Percentiles rank a stretch among this genome's conserved stretches.
Conservation (phyloP, 805 yeast genomes). For the Nakazawaea siamensis region DNA sequence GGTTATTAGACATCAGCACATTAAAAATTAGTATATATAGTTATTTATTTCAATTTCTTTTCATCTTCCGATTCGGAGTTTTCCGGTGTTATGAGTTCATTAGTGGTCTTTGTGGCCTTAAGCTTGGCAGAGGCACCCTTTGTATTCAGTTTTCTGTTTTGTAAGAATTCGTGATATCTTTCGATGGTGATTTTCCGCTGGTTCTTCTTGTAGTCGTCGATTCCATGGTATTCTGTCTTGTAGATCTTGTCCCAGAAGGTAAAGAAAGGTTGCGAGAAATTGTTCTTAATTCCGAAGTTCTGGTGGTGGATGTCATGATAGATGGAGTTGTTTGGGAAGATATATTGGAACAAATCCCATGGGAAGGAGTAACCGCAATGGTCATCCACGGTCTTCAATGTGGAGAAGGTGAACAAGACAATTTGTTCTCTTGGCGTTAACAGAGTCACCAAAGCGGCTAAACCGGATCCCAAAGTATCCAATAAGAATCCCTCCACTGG, state of each 20-base stretch:
- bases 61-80: constrained; percentile 10
- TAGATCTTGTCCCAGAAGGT: constrained; percentile 80
- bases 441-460: constrained; percentile 57
- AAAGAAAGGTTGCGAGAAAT: constrained; percentile 94
- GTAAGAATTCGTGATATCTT: constrained; percentile 53
- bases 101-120: background rate
- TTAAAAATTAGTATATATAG: no score
- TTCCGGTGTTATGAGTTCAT: constrained; percentile 7
- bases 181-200: constrained; percentile 62
- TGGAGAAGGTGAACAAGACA: constrained; percentile 74
- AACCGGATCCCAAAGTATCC: constrained; percentile 89
- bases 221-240: constrained; percentile 63
- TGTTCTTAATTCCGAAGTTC: constrained; percentile 86
- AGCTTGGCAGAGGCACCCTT: constrained; percentile 3
- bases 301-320: constrained; percentile 98
- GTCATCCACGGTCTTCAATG: constrained; percentile 95
- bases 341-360: constrained; percentile 77
- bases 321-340: constrained; percentile 92
- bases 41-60: no score
- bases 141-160: constrained; percentile 22
- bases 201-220: constrained; percentile 54
- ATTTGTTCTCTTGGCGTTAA: constrained; percentile 73
- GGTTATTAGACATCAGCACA: no score
- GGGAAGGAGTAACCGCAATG: constrained; percentile 98
- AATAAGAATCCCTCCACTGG: constrained; percentile 89